Evolutionary conservation across 73 alveolate genomes (phyloP).

Genomic region (Tetrahymena borealis): DNA sequence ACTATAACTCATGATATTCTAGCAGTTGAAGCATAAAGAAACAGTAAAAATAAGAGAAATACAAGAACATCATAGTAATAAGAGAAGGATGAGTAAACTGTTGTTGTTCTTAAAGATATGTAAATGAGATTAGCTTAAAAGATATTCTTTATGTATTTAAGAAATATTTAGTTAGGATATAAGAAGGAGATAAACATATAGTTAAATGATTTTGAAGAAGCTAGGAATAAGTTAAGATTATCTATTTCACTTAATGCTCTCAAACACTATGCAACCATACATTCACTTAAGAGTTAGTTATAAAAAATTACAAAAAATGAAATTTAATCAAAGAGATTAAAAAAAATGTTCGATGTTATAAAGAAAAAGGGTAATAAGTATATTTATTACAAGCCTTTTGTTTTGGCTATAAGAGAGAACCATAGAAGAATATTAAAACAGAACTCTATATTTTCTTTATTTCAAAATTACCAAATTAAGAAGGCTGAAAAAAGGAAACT

Average conservation of each 20-base stretch:
- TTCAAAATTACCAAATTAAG: not conserved
- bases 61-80: not conserved
- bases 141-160: not conserved
- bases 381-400: not conserved
- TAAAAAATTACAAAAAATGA: not conserved
- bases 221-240: not conserved
- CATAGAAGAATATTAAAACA: not conserved
- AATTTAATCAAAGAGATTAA: not conserved
- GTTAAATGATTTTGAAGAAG: not conserved
- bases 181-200: not conserved
- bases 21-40: not conserved
- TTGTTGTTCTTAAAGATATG: not conserved
- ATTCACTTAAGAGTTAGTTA: not conserved
- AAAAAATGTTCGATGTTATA: not conserved
- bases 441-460: not conserved
- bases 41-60: not conserved
- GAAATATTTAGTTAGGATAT: not conserved
- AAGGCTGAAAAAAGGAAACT: not conserved
- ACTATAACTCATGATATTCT: not conserved
- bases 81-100: not conserved
- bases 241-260: not conserved
- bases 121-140: not conserved
- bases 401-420: not conserved
- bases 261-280: not conserved
- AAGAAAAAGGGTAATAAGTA: not conserved